Conservation (phyloP, 768 basidiomycete species). For the Plicaturopsis crispa region DNA sequence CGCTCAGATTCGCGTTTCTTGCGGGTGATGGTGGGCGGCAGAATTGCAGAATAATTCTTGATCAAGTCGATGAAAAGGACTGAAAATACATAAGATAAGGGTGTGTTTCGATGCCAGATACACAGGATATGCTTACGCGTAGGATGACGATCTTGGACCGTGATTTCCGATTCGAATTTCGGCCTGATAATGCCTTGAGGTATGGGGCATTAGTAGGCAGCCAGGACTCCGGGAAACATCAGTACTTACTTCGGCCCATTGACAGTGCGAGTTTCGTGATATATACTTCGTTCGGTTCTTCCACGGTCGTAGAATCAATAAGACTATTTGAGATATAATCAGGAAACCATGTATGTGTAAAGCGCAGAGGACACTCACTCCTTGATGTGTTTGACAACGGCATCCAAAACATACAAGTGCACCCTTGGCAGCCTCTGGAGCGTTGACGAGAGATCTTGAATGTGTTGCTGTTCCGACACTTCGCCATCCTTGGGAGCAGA, state of each 20-base stretch:
- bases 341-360: slow-evolving; percentile 2
- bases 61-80: slow-evolving; percentile 84
- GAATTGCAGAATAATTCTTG: slow-evolving; percentile 60
- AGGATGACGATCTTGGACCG: slow-evolving; percentile 88
- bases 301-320: slow-evolving; percentile 57
- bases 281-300: slow-evolving; percentile 75
- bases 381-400: slow-evolving; percentile 69
- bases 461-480: slow-evolving; percentile 46
- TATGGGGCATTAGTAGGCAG: background rate
- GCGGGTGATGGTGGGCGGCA: slow-evolving; percentile 76
- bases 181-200: slow-evolving; percentile 69
- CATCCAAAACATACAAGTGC: slow-evolving; percentile 75
- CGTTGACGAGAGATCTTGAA: slow-evolving; percentile 53
- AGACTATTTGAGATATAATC: slow-evolving; percentile 36
- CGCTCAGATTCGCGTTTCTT: slow-evolving; percentile 88
- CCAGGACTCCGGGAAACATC: background rate
- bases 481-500: slow-evolving; percentile 43
- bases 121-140: slow-evolving; percentile 43
- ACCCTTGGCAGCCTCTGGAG: slow-evolving; percentile 70
- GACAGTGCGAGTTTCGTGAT: slow-evolving; percentile 84
- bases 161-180: slow-evolving; percentile 71
- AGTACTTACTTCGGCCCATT: slow-evolving; percentile 69
- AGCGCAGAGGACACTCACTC: slow-evolving; percentile 33
- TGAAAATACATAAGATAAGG: slow-evolving; percentile 15
- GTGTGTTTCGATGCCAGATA: no score